Base-by-base conservation (phyloP, 1,139 yeast genomes). In the Diutina mesorugosa region DNA sequence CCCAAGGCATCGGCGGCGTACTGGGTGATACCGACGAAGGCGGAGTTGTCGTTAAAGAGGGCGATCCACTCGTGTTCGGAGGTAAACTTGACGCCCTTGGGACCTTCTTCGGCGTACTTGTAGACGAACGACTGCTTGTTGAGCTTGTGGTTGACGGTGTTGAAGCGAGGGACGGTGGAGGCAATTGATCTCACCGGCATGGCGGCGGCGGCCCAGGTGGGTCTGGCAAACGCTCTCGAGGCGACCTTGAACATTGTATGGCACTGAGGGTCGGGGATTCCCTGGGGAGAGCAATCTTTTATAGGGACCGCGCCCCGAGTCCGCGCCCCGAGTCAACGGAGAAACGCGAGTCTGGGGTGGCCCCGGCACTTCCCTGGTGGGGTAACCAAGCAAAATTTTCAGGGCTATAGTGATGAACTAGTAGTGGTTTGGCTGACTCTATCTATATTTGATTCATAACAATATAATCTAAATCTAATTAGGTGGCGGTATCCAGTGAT, bases 1-100 rank as follows among this genome's bases (percentile, higher is more conserved):
- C 99, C 99, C 60, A 93, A 80, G n/a, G 99, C 96, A 66, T 91
- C 97, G 51, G 97, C 87, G 45, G 99, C 99, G 69, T 93, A 91
- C 65, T 81, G 83, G 60, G 99, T 91, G 71, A 93, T 90, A 47
- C 99, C 99, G 47, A 93, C 77, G 64, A 86, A 90, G 2, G 95
- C 86, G 45, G 84, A 77, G 59, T 90, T 89, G 70, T 91, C 97
- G 45, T 80, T 79, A 68, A 88, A 95, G 56, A 84, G 77, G 2
- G 96, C 93, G 60, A 95, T 74, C 97, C 98, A 93, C 74, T 93
- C 99, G 75, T 93, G 99, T 67, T 93, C 97, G 57, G 78, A 74
- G 18, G 99, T 89, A 76, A 82, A 91, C 71, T 81, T 84, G 62
- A 87, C 79, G 29, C 67, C 67, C 59, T 70, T 67, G 56, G 85